Evolutionary conservation across 306 rosid species (phyloP).

Genomic region (Glycine latifolia): DNA sequence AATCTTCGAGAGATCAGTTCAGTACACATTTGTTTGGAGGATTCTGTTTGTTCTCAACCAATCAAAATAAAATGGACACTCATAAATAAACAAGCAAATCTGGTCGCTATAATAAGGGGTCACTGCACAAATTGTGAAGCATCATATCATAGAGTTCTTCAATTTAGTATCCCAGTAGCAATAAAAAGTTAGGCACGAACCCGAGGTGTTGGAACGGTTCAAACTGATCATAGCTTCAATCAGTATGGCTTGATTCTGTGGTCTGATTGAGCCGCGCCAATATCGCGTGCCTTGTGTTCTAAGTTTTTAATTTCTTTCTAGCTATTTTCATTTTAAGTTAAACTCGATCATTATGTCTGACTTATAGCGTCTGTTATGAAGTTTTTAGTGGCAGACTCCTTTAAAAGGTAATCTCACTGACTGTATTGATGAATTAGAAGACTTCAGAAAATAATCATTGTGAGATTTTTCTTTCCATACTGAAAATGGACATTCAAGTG

Average conservation of each 20-base stretch:
- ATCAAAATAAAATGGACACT: neutral
- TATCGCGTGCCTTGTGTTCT: slow-evolving; percentile 45
- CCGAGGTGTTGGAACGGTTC: slow-evolving; percentile 61
- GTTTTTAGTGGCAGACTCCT: neutral
- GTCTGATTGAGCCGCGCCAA: slow-evolving; percentile 65
- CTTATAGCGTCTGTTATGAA: neutral
- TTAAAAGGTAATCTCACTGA: neutral
- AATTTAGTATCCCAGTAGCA: neutral
- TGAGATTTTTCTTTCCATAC: no score
- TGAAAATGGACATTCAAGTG: neutral
- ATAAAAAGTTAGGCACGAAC: slow-evolving; percentile 6
- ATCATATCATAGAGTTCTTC: neutral
- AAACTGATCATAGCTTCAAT: slow-evolving; percentile 48
- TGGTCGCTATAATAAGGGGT: neutral
- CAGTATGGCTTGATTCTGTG: slow-evolving; percentile 33
- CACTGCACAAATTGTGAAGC: slow-evolving; percentile 16
- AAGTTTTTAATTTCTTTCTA: no score
- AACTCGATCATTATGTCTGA: neutral
- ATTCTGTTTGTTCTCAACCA: slow-evolving; percentile 3
- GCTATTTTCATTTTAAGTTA: no score
- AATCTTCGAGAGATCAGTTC: slow-evolving; percentile 26
- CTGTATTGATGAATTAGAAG: neutral
- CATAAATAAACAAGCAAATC: neutral
- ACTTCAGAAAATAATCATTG: no score
- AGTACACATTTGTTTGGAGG: slow-evolving; percentile 1